These are phyloP conservation scores for Prunella vulgaris DNA, from an alignment of 257 asterid species.

Conservation along the genomic window DNA sequence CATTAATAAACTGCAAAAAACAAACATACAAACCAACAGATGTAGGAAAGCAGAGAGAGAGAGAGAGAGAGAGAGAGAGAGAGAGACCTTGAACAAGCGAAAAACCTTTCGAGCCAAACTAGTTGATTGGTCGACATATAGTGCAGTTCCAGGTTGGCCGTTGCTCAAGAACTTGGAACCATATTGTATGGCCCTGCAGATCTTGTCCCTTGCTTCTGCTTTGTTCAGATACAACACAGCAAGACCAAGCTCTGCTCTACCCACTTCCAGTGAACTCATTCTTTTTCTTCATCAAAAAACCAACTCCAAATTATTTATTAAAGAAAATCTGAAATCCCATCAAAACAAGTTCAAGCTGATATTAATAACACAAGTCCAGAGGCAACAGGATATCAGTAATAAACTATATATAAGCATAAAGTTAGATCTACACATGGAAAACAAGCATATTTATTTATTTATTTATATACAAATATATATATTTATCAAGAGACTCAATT, in stretches of 20 bases:
- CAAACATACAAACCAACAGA: not conserved
- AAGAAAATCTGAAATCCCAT: not conserved
- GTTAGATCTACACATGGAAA: not conserved
- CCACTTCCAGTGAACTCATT: slow-evolving; percentile 76
- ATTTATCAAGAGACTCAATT: not conserved
- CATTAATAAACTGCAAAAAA: slow-evolving; percentile 78
- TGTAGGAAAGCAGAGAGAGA: too few relatives aligned
- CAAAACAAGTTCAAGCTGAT: not conserved
- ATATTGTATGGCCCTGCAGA: slow-evolving; percentile 97
- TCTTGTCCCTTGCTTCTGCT: slow-evolving; percentile 98
- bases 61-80: too few relatives aligned
- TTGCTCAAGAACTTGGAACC: slow-evolving; percentile 94
- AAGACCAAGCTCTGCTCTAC: slow-evolving; percentile 90
- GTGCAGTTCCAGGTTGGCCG: slow-evolving; percentile 91
- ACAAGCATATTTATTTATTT: not conserved
- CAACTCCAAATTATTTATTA: slow-evolving; percentile 17
- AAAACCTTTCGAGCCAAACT: slow-evolving; percentile 96
- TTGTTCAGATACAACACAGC: slow-evolving; percentile 85
- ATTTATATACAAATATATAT: not conserved
- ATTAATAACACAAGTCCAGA: not conserved
- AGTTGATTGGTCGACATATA: slow-evolving; percentile 85
- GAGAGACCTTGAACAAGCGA: slow-evolving; percentile 93
- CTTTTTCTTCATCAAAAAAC: slow-evolving; percentile 23
- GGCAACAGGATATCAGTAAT: slow-evolving; percentile 5
- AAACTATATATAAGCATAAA: not conserved